A percentile compares a stretch with the other conserved stretches of the same genome.
Conservation (phyloP, 2,329 filamentous ascomycete species). For the Pseudocercospora crystallina region DNA sequence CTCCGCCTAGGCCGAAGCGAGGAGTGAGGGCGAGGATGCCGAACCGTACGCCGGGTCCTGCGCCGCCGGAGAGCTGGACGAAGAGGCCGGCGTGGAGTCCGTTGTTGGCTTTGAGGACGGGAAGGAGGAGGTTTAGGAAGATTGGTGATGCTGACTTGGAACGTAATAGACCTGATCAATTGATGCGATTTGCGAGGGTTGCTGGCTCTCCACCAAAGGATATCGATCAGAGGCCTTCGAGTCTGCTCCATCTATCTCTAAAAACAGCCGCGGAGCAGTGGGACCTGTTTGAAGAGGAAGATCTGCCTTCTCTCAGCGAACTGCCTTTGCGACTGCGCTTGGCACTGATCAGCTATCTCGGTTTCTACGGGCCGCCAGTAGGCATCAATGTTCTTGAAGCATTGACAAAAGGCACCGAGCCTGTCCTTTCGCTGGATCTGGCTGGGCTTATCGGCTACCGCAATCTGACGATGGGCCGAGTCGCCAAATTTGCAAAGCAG, state of each 20-base stretch:
- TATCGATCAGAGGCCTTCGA: slow-evolving; percentile 28
- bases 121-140: slow-evolving; percentile 15
- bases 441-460: slow-evolving; percentile 48
- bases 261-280: slow-evolving; percentile 58
- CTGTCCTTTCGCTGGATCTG: slow-evolving; percentile 54
- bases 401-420: slow-evolving; percentile 50
- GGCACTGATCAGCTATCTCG: slow-evolving; percentile 57
- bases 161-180: slow-evolving; percentile 26
- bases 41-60: slow-evolving; percentile 43
- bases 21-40: slow-evolving; percentile 36
- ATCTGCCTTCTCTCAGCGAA: slow-evolving; percentile 54
- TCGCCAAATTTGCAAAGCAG: slow-evolving; percentile 44
- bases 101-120: slow-evolving; percentile 19
- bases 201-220: slow-evolving; percentile 13
- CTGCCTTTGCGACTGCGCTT: slow-evolving; percentile 54
- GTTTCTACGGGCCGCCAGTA: slow-evolving; percentile 49
- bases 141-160: slow-evolving; percentile 17
- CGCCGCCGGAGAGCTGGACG: slow-evolving; percentile 49
- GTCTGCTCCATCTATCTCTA: slow-evolving; percentile 52
- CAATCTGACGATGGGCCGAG: slow-evolving; percentile 45
- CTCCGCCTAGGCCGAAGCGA: slow-evolving; percentile 46
- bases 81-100: slow-evolving; percentile 31
- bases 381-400: slow-evolving; percentile 49
- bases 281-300: slow-evolving; percentile 57
- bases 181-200: slow-evolving; percentile 29